A percentile compares a stretch with the other conserved stretches of the same genome.
phyloP scores from a whole-genome alignment of 805 yeast species.

The Pichia gijzeniarum region DNA sequence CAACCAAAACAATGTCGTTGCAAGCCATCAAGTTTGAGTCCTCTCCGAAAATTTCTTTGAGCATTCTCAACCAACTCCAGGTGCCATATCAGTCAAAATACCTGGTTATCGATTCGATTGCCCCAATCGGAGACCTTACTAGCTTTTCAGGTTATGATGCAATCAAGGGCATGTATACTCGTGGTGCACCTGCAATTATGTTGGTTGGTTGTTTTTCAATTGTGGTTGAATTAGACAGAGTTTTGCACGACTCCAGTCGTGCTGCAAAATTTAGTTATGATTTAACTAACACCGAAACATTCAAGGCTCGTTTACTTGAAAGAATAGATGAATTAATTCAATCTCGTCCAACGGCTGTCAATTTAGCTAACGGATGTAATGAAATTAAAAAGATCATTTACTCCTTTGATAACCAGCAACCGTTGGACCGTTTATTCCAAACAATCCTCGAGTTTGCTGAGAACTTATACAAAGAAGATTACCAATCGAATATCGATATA shows the following conservation, averaged over 20 bases:
- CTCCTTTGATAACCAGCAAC: constrained; percentile 18
- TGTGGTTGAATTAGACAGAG: constrained; percentile 55
- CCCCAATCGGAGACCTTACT: constrained; percentile 39
- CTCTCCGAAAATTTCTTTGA: constrained; percentile 34
- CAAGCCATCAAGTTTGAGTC: constrained; percentile 67
- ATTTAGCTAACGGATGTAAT: constrained; percentile 67
- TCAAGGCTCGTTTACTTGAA: constrained; percentile 34
- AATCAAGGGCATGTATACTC: constrained; percentile 86
- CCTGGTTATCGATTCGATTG: constrained; percentile 52
- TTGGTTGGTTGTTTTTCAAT: constrained; percentile 86
- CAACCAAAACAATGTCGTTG: constrained; percentile 29
- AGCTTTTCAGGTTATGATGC: constrained; percentile 65
- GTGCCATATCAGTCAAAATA: constrained; percentile 78
- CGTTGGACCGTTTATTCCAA: constrained; percentile 22
- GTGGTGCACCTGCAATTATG: constrained; percentile 99
- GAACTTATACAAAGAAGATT: constrained; percentile 64
- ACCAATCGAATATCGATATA: constrained; percentile 66
- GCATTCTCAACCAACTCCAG: constrained; percentile 71
- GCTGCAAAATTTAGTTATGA: constrained; percentile 25
- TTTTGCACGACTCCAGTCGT: constrained; percentile 20
- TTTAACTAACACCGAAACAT: constrained; percentile 15
- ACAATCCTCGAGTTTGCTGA: constrained; percentile 41
- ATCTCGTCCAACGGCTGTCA: constrained; percentile 95
- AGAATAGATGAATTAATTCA: constrained; percentile 61
- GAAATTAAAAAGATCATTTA: constrained; percentile 35